Evolutionary conservation across 768 basidiomycete genomes (phyloP).

Genomic region (Astraeus odoratus): DNA sequence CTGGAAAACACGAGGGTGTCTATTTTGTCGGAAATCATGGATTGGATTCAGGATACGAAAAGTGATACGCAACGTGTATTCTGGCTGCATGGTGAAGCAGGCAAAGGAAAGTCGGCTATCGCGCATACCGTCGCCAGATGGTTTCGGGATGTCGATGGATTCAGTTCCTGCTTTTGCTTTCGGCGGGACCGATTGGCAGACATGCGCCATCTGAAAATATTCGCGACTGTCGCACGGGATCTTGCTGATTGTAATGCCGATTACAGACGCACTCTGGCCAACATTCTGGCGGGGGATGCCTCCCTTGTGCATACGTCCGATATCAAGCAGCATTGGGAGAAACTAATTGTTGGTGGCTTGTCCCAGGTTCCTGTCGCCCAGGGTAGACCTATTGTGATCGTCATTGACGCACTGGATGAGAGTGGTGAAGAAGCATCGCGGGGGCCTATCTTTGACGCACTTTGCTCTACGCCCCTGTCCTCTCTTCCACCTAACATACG

Average conservation of each 20-base stretch:
- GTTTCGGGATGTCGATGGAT: constrained; percentile 1
- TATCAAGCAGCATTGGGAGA: neutral
- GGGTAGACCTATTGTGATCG: constrained; percentile 17
- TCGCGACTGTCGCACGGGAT: neutral
- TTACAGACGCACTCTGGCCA: neutral
- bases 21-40: neutral
- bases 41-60: neutral
- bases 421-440: constrained; percentile 1
- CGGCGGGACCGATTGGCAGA: neutral
- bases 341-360: neutral
- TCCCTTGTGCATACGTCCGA: neutral
- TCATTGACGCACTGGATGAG: constrained; percentile 21
- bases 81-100: neutral
- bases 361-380: neutral
- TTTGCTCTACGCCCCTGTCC: neutral
- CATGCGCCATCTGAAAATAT: constrained; percentile 5
- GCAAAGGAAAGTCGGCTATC: neutral
- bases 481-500: neutral
- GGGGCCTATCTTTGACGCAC: neutral
- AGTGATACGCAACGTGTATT: neutral
- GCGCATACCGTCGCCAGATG: constrained; percentile 9
- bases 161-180: constrained; percentile 3
- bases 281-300: neutral
- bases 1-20: neutral
- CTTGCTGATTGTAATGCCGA: neutral